phyloP scores from a whole-genome alignment of 257 asterid genomes.

The Jacaranda copaia region DNA sequence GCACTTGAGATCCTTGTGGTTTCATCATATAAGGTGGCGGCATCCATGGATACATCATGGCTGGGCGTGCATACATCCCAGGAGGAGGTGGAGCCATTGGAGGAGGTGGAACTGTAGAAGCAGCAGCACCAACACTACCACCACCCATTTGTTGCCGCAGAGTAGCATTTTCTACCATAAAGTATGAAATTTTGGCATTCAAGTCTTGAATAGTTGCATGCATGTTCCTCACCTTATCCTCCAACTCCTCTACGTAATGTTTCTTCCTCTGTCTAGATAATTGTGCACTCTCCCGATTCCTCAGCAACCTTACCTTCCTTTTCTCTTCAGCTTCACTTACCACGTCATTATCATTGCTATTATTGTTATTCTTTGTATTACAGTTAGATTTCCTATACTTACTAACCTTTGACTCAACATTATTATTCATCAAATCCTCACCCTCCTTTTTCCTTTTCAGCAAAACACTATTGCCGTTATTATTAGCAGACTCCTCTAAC shows the following conservation, averaged over 20 bases:
- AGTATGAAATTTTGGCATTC: slow-evolving; percentile 75
- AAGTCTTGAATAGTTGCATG: slow-evolving; percentile 92
- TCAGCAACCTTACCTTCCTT: slow-evolving; percentile 82
- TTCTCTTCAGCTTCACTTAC: slow-evolving; percentile 79
- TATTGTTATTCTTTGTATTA: slow-evolving; percentile 39
- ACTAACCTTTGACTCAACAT: slow-evolving; percentile 47
- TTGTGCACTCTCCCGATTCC: slow-evolving; percentile 99
- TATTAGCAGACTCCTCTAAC: slow-evolving; percentile 51
- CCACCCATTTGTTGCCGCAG: slow-evolving; percentile 77
- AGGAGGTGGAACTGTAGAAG: slow-evolving; percentile 48
- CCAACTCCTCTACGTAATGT: slow-evolving; percentile 94
- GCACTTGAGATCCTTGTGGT: slow-evolving; percentile 96
- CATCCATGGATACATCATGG: slow-evolving; percentile 96
- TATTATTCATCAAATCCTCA: slow-evolving; percentile 48
- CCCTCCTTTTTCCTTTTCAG: slow-evolving; percentile 74
- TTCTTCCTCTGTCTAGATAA: slow-evolving; percentile 94
- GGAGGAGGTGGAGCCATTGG: slow-evolving; percentile 66
- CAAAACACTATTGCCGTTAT: slow-evolving; percentile 37
- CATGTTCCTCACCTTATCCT: slow-evolving; percentile 89
- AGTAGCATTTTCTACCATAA: slow-evolving; percentile 84
- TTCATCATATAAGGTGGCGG: slow-evolving; percentile 88
- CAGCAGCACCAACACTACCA: slow-evolving; percentile 42
- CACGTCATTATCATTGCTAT: slow-evolving; percentile 38
- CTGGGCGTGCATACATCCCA: slow-evolving; percentile 78
- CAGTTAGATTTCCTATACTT: slow-evolving; percentile 61